Conservation (phyloP, 2,329 filamentous ascomycete genomes). For the Phialophora expanda region DNA sequence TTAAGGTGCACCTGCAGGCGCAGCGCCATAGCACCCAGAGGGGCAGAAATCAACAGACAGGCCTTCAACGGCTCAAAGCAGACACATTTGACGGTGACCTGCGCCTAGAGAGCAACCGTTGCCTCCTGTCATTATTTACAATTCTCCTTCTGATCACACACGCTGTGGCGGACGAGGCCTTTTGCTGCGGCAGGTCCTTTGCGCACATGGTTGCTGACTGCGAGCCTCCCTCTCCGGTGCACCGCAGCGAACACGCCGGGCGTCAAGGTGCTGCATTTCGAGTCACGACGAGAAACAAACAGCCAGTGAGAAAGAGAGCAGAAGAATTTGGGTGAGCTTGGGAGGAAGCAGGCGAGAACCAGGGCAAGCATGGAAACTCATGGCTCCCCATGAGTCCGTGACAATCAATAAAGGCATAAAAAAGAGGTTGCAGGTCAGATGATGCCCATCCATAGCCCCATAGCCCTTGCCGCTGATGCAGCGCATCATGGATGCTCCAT, state of each 20-base stretch:
- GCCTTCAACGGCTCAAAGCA: neutral
- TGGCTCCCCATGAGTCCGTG: constrained; percentile 8
- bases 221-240: neutral
- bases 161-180: neutral
- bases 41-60: constrained; percentile 7
- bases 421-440: constrained; percentile 34
- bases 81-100: neutral
- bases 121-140: constrained; percentile 1
- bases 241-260: neutral
- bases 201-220: neutral
- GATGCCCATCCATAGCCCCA: constrained; percentile 24
- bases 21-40: constrained; percentile 9
- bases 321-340: constrained; percentile 3
- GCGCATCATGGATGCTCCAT: constrained; percentile 29
- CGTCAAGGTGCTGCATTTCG: neutral
- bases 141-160: neutral
- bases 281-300: neutral
- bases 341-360: constrained; percentile 15
- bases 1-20: constrained; percentile 22
- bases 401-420: constrained; percentile 18
- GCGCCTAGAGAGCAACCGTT: neutral
- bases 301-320: constrained; percentile 14
- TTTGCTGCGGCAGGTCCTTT: neutral
- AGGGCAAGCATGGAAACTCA: constrained; percentile 16
- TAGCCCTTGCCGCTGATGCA: constrained; percentile 25